Evolutionary conservation across 2,329 filamentous ascomycete genomes (phyloP).

Genomic region (Conoideocrella luteorostrata): DNA sequence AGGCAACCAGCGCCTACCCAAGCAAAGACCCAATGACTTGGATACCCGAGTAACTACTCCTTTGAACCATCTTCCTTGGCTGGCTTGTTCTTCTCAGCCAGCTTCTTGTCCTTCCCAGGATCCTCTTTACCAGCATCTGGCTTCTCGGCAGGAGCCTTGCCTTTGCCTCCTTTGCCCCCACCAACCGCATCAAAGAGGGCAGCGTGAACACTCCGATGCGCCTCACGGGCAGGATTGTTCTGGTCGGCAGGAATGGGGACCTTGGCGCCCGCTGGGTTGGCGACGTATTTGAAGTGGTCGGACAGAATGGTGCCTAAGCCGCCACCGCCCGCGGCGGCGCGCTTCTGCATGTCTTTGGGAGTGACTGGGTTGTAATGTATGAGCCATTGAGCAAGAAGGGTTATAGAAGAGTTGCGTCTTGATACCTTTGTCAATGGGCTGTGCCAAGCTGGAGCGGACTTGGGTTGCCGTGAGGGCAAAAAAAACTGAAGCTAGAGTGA

Average conservation of each 20-base stretch:
- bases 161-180: not conserved
- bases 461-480: not conserved
- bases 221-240: constrained; percentile 8
- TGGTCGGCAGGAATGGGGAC: not conserved
- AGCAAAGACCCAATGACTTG: not conserved
- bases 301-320: constrained; percentile 3
- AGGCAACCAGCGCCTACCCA: not conserved
- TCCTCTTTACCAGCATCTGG: not conserved
- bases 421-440: not conserved
- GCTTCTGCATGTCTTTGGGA: not conserved
- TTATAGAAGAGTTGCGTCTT: not conserved
- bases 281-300: constrained; percentile 7
- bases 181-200: not conserved
- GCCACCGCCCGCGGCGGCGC: not conserved
- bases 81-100: not conserved
- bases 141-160: not conserved
- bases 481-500: not conserved
- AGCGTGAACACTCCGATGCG: constrained; percentile 5
- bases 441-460: not conserved
- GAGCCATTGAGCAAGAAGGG: not conserved
- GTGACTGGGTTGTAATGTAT: not conserved
- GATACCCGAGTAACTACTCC: too few relatives aligned
- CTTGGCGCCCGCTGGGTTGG: not conserved
- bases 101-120: not conserved
- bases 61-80: not conserved